Conservation (phyloP, 176 grass and related monocot species). For the Paspalum vaginatum region DNA sequence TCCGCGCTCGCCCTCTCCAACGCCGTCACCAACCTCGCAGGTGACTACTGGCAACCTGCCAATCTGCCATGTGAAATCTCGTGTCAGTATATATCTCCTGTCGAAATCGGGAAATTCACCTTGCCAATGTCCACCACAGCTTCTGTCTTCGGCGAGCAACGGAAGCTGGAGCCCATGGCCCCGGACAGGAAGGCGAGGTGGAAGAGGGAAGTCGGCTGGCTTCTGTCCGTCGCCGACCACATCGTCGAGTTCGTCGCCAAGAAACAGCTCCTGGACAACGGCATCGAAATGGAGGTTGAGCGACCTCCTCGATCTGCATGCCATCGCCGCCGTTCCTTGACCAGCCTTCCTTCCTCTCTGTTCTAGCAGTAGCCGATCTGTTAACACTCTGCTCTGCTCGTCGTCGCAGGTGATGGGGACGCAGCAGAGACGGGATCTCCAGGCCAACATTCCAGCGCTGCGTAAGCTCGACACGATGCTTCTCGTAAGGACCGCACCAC, state of each 20-base stretch:
- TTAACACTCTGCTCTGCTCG: neutral
- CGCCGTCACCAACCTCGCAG: constrained; percentile 92
- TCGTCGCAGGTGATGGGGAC: constrained; percentile 73
- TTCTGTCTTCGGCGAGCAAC: constrained; percentile 84
- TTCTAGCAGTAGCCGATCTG: neutral
- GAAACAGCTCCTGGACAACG: constrained; percentile 66
- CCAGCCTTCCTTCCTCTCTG: neutral
- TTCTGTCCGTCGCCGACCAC: constrained; percentile 84
- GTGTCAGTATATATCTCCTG: no score
- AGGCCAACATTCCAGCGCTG: constrained; percentile 69
- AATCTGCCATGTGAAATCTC: no score
- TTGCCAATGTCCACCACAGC: constrained; percentile 38
- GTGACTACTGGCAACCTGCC: constrained; percentile 6
- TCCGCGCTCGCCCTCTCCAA: constrained; percentile 82
- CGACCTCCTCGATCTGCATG: neutral
- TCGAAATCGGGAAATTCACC: neutral
- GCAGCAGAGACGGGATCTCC: constrained; percentile 87
- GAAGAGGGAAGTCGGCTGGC: constrained; percentile 87
- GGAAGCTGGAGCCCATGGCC: constrained; percentile 80
- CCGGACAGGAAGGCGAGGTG: constrained; percentile 70
- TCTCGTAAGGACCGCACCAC: constrained; percentile 37
- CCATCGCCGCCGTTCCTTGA: no score
- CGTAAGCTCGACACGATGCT: constrained; percentile 89
- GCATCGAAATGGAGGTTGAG: constrained; percentile 72
- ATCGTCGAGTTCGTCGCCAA: constrained; percentile 87